Evolutionary conservation across 495 filamentous ascomycete genomes (phyloP), one percentile per base, ranked within the genome.

Genomic region (Acidomyces sp.): DNA sequence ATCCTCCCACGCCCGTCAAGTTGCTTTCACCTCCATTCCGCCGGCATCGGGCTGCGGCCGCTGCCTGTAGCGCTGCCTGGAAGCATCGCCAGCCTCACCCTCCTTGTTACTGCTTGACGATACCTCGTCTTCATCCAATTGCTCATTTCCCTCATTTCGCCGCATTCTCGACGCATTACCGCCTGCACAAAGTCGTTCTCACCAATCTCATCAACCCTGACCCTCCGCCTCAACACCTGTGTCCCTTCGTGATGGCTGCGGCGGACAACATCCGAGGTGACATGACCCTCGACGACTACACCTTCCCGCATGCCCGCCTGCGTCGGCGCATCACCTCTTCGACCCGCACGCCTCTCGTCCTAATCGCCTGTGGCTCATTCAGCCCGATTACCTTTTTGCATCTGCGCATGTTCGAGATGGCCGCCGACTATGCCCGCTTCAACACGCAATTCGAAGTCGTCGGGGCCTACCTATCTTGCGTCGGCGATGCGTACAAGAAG

Each of bases 391-490:
- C 84, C 20, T 85, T 78, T 59, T 72, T 94, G 22, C 85, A 94
- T 57, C 68, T 94, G 38, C 82, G 85, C 56, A 88, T 94, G 85
- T 93, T 93, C 55, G 86, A 92, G 51, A 84, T 88, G 78, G 83
- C 83, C 2, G 71, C 74, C 52, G 81, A 88, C 65, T 83, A 79
- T 60, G 77, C 76, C 48, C 74, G 76, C 37, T 77, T 86, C 61
- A 82, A 78, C 62, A 85, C 82, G 27, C 68, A 84, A 23, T 93
- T 78, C 55, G 87, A 95, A 58, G 70, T 95, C 13, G 67, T 92
- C 20, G 85, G 80, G 26, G 85, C 82, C 16, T 93, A 86, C 58
- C 62, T 93, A 32, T 80, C 75, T 26, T 79, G 78, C 18, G 80
- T 85, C 24, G 78, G 76, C 38, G 87, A 93, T 54, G 78, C 81